Evolutionary conservation across 2,329 filamentous ascomycete genomes (phyloP), one percentile per base, ranked within the genome.

Genomic region (Fusarium sp.): DNA sequence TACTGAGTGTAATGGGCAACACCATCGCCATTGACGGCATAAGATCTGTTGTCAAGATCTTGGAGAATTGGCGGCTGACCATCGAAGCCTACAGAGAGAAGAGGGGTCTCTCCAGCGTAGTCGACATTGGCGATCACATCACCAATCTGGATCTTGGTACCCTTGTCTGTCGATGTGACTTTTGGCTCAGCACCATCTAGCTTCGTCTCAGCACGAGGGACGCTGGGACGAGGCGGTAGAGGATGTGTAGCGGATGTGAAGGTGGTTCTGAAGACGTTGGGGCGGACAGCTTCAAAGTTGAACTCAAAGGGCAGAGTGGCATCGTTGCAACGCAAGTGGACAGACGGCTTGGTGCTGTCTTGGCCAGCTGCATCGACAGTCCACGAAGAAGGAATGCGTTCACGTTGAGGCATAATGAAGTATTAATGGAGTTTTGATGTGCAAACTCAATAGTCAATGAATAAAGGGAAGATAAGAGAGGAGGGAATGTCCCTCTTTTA

Each of bases 181-280:
- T 78, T 78, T 3, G 79, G 72, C 9, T 82, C 72, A 10, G 77
- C 70, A 22, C 77, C 72, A 5, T 79, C 72, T 5, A 87, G 73
- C 17, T 83, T 62, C 1, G 65, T 73, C 39, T 72, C 56, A 4
- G 87, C 87, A n/a, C 84, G 83, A 13, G 79, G 80, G 10, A 89
- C 85, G 62, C 90, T 92, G 13, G 91, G 91, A 75, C 89, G 89
- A 4, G 91, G 91, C 34, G 92, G 90, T 5, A 92, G 78, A 12
- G 89, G 89, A 76, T 93, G 91, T 6, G 85, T 84, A 20, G 84
- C 77, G 0, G 91, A 91, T 3, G 88, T 87, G 78, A 93, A 93
- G 0, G 90, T 91, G 4, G 91, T 92, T 47, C 91, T 85, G 81
- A 93, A 94, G 22, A 93, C 82, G 57, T 91, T 91, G 26, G 87